Conservation (phyloP, 345 rosid genomes). For the Kernera saxatilis region DNA sequence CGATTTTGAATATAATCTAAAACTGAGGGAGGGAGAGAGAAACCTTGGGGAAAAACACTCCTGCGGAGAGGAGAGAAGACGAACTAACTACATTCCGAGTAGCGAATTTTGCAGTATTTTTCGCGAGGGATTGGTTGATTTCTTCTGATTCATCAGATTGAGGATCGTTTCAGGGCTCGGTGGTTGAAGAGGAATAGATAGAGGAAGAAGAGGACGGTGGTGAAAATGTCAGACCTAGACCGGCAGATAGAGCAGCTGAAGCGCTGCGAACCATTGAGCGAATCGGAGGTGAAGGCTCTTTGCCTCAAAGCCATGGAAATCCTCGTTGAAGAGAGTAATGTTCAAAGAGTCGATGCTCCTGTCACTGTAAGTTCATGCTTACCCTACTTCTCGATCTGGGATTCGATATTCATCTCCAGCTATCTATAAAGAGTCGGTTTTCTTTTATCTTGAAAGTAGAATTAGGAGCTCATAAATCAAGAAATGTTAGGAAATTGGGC, state of each 20-base stretch:
- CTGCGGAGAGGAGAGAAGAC: conserved; percentile 27
- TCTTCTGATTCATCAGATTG: not conserved
- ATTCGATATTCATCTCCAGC: not conserved
- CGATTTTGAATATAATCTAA: not conserved
- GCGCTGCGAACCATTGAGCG: conserved; percentile 90
- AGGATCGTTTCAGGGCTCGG: not conserved
- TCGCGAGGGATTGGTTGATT: not conserved
- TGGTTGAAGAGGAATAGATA: not conserved
- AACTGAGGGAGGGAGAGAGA: conserved; percentile 5
- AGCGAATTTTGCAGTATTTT: not conserved
- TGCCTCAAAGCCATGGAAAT: conserved; percentile 97
- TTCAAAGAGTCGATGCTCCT: conserved; percentile 94
- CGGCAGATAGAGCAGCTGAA: conserved; percentile 93
- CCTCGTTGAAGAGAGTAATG: conserved; percentile 97
- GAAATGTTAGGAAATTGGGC: not conserved
- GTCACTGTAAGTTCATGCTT: conserved; percentile 57
- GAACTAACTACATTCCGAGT: not conserved
- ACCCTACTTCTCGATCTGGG: conserved; percentile 18
- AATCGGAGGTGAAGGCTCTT: conserved; percentile 92
- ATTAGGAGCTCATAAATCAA: not conserved
- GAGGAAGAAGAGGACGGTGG: not conserved
- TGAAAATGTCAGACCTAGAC: conserved; percentile 89
- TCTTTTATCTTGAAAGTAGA: not conserved
- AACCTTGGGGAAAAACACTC: not conserved
- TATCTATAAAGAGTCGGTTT: not conserved